Evolutionary conservation across 2,329 filamentous ascomycete species (phyloP).

Genomic region (Colletotrichum sp.): DNA sequence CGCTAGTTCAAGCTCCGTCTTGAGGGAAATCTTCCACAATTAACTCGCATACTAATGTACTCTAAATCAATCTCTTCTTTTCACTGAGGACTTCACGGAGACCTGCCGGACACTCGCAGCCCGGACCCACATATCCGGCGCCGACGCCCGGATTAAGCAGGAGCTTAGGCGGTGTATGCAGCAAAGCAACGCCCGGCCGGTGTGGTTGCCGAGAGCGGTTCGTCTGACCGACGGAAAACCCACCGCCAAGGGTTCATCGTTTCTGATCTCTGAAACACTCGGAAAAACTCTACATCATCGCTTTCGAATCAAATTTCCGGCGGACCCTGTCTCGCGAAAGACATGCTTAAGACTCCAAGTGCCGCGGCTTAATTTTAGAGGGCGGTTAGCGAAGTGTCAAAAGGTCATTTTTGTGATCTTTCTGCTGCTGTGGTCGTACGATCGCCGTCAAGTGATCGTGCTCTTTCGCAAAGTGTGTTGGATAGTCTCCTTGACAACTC

Average conservation of each 20-base stretch:
- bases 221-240: neutral
- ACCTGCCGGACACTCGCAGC: neutral
- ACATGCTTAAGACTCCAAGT: neutral
- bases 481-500: neutral
- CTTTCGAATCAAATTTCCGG: neutral
- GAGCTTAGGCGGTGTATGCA: neutral
- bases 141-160: neutral
- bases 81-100: neutral
- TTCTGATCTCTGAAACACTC: neutral
- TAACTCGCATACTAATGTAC: no score
- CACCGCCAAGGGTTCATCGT: neutral
- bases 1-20: rapidly evolving
- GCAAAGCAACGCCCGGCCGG: neutral
- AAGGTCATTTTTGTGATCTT: neutral
- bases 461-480: neutral
- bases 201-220: neutral
- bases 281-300: neutral
- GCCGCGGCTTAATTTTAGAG: neutral
- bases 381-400: neutral
- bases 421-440: neutral
- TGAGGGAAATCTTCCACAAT: no score
- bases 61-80: no score
- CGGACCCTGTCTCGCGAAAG: neutral
- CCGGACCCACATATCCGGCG: neutral
- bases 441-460: neutral